These are phyloP conservation scores for Kewa caespitosa DNA, from an alignment of 179 eudicot genomes.

Conservation along the genomic window DNA sequence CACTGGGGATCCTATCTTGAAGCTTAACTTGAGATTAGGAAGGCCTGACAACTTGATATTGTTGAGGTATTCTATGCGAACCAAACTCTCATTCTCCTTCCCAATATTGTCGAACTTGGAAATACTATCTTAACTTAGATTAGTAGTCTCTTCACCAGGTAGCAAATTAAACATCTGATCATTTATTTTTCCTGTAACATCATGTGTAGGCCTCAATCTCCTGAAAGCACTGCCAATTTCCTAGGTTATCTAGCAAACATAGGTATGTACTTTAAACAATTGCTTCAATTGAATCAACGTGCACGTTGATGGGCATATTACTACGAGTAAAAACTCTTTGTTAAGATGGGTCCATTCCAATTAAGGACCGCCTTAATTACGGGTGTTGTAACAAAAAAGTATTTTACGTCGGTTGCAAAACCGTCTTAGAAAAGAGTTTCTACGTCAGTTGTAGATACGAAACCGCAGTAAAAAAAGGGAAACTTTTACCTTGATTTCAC, in stretches of 20 bases:
- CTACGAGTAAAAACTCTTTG: no score
- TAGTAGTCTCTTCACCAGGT: background rate
- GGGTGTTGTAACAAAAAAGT: no score
- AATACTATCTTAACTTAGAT: conserved; percentile 1
- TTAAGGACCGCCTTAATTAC: no score
- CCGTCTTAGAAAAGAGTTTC: no score
- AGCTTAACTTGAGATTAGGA: background rate
- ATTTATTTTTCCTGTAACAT: background rate
- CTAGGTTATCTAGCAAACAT: background rate
- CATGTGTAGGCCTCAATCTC: conserved; percentile 9
- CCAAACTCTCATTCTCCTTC: no score
- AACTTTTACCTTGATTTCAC: no score
- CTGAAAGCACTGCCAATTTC: background rate
- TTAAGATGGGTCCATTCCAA: no score
- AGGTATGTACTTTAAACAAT: background rate
- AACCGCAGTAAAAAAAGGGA: no score
- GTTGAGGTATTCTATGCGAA: background rate
- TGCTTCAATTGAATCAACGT: background rate
- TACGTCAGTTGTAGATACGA: no score
- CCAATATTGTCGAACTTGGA: background rate
- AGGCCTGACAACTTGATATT: background rate
- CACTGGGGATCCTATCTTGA: background rate
- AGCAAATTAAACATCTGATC: background rate
- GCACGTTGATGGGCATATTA: background rate
- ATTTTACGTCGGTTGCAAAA: no score